A percentile compares a stretch with the other conserved stretches of the same genome.
phyloP scores from a whole-genome alignment of 2,329 filamentous ascomycete species.

The Onygena corvina region DNA sequence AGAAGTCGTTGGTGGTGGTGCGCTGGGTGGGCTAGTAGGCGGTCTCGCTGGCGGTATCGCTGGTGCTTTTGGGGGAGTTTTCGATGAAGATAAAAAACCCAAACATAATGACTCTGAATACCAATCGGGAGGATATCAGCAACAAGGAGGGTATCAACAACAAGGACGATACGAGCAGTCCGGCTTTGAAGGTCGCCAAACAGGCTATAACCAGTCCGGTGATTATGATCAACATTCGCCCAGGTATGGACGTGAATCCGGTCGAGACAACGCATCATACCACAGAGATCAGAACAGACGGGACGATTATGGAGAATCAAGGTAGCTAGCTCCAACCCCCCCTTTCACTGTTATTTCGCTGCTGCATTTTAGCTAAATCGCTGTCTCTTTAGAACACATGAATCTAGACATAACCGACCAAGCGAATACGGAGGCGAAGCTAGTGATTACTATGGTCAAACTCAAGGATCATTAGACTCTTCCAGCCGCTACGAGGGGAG shows the following conservation, averaged over 20 bases:
- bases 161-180: slow-evolving; percentile 5
- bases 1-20: slow-evolving; percentile 51
- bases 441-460: slow-evolving; percentile 15
- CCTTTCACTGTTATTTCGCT: no score
- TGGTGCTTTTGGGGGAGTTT: slow-evolving; percentile 50
- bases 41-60: slow-evolving; percentile 47
- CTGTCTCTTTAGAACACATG: slow-evolving; percentile 1
- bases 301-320: slow-evolving; percentile 7
- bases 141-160: neutral
- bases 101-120: slow-evolving; percentile 4
- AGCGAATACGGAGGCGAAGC: slow-evolving; percentile 13
- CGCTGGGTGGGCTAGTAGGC: slow-evolving; percentile 58
- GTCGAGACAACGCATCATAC: no score
- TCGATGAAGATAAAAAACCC: slow-evolving; percentile 41
- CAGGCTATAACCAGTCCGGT: slow-evolving; percentile 2
- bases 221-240: neutral
- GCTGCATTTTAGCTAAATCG: neutral
- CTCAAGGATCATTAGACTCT: slow-evolving; percentile 14
- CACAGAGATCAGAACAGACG: neutral
- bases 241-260: neutral
- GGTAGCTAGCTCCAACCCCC: no score
- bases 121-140: neutral
- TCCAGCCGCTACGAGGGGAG: slow-evolving; percentile 8
- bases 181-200: slow-evolving; percentile 4
- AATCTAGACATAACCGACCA: neutral